phyloP scores from a whole-genome alignment of 495 filamentous ascomycete species.

The Trichocladium antarcticum region DNA sequence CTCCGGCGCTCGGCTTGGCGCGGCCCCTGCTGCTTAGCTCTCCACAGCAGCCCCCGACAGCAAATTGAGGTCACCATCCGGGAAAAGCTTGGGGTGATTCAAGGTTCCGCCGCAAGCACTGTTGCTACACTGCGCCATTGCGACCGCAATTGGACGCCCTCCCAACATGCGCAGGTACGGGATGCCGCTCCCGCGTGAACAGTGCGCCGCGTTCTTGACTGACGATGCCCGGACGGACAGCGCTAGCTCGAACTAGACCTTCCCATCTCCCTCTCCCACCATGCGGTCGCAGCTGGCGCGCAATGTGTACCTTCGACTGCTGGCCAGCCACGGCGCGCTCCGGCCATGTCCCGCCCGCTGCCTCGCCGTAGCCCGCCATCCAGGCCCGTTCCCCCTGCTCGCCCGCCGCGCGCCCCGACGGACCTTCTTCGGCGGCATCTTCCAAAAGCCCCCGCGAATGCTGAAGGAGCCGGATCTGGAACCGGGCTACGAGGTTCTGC shows the following conservation, averaged over 20 bases:
- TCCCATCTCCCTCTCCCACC: constrained; percentile 25
- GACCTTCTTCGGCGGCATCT: constrained; percentile 48
- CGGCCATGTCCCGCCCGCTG: constrained; percentile 22
- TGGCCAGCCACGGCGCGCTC: constrained; percentile 50
- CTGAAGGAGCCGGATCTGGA: constrained; percentile 45
- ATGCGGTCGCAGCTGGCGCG: constrained; percentile 81
- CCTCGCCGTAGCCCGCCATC: constrained; percentile 8
- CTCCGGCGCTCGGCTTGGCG: no score
- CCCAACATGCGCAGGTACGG: constrained; percentile 20
- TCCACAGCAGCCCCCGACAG: constrained; percentile 12
- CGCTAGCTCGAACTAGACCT: constrained; percentile 15
- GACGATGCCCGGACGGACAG: neutral
- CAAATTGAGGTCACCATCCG: constrained; percentile 23
- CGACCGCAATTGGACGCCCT: constrained; percentile 14
- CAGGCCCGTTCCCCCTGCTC: constrained; percentile 21
- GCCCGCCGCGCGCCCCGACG: constrained; percentile 32
- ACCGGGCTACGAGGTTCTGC: constrained; percentile 49
- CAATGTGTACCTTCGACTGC: constrained; percentile 58
- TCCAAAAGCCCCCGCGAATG: constrained; percentile 42
- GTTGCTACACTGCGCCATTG: constrained; percentile 8
- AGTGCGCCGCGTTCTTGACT: neutral
- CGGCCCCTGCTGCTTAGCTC: no score
- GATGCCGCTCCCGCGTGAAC: no score
- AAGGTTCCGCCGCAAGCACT: neutral
- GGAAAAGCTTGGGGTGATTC: neutral